Evolutionary conservation across 2,329 filamentous ascomycete genomes (phyloP), one percentile per base, ranked within the genome.

Genomic region (Beauveria pseudobassiana): DNA sequence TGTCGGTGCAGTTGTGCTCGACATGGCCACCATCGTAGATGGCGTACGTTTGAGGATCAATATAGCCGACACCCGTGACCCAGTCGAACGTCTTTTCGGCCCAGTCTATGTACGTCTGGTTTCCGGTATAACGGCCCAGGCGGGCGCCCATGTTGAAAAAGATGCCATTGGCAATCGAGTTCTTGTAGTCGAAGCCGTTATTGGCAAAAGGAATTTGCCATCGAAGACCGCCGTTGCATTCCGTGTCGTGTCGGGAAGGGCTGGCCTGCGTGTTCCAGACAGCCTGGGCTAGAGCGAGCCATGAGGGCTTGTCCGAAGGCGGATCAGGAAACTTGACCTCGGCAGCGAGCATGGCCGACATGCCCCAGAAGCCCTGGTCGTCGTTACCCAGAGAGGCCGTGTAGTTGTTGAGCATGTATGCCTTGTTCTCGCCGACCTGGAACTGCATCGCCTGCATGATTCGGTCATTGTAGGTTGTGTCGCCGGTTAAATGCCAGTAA

Each of bases 141-240:
- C 90, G 83, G 18, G 89, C 83, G n/a, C 80, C 83, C 22, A 87
- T 73, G 69, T 87, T 85, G 76, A 87, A 87, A 71, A 86, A 85
- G 68, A 81, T 82, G 50, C 82, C 84, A 64, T 86, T 87, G 26
- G 84, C 82, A 62, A 85, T 81, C 63, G 76, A 78, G 73, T 87
- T 87, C 72, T 87, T 95, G 78, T 93, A 92, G 69, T 87, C 80
- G 72, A 90, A 93, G 40, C 90, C 90, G 51, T 79, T 81, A 71
- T 93, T 91, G 67, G 87, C 86, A 6, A 82, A 78, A 65, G 86
- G 90, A 64, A 93, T 89, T 76, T 93, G 90, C 88, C 88, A 91
- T 67, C 88, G 81, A 64, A 93, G 73, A 22, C 89, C 90, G 50
- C 80, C 82, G 63, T 84, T 85, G 20, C 78, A 79, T 0, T 73